Evolutionary conservation across 495 filamentous ascomycete genomes (phyloP).

Genomic region (Parachaetomium inaequale): DNA sequence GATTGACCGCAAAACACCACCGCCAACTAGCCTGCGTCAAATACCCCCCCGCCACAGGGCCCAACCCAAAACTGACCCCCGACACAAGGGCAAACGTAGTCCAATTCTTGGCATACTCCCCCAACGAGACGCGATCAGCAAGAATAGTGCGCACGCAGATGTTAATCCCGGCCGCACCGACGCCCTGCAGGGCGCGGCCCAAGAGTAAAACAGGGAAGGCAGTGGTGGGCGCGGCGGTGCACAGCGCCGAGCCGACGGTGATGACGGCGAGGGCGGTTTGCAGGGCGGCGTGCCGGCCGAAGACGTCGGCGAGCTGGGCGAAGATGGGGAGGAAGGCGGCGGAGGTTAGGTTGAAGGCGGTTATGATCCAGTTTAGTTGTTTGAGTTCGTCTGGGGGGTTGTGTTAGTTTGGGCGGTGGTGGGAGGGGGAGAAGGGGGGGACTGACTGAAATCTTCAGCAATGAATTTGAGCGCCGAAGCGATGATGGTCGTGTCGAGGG

Average conservation of each 20-base stretch:
- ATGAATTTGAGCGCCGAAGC: constrained; percentile 58
- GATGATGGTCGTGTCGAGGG: constrained; percentile 58
- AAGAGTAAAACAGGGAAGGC: constrained; percentile 54
- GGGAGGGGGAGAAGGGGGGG: neutral
- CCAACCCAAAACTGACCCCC: constrained; percentile 51
- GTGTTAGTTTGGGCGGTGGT: neutral
- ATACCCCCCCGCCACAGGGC: constrained; percentile 51
- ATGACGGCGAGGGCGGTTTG: constrained; percentile 20
- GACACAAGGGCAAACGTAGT: constrained; percentile 51
- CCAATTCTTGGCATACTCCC: constrained; percentile 57
- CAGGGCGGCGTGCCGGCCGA: constrained; percentile 42
- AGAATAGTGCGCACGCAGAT: constrained; percentile 54
- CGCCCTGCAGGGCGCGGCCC: constrained; percentile 56
- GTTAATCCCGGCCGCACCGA: constrained; percentile 52
- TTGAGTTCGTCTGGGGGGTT: constrained; percentile 44
- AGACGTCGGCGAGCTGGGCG: constrained; percentile 58
- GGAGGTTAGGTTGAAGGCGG: constrained; percentile 58
- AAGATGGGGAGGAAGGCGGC: constrained; percentile 60
- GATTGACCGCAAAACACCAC: constrained; percentile 58
- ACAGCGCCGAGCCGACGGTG: constrained; percentile 27
- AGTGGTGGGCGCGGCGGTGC: constrained; percentile 47
- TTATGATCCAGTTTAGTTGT: constrained; percentile 62
- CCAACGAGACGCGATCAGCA: constrained; percentile 53
- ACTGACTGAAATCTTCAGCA: constrained; percentile 55
- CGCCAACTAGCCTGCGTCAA: constrained; percentile 49